These are phyloP conservation scores for Yamadazyma dendronema DNA, from an alignment of 1,139 yeast species.

Conservation along the genomic window DNA sequence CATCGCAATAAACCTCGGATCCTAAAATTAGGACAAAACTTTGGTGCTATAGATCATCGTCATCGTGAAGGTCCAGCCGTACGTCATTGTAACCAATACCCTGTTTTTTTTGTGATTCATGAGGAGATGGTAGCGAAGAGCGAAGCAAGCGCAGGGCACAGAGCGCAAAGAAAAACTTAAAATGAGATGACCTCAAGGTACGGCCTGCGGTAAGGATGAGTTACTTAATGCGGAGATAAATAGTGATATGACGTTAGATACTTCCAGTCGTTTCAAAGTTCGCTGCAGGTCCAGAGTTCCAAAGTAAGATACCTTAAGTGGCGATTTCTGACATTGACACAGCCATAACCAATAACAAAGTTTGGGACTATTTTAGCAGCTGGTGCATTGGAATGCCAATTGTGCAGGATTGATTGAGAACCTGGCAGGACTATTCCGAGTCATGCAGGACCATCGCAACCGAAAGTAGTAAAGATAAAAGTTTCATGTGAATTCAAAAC, in stretches of 20 bases:
- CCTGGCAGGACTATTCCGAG: neutral
- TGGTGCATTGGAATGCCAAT: no score
- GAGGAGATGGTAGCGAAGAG: neutral
- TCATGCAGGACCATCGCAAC: conserved; percentile 1
- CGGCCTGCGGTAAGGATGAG: no score
- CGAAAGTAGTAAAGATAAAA: neutral
- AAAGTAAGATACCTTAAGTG: neutral
- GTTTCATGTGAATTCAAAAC: neutral
- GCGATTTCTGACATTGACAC: neutral
- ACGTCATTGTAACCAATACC: no score
- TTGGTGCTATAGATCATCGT: no score
- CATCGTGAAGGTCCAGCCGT: neutral
- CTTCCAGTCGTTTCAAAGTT: neutral
- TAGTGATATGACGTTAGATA: neutral
- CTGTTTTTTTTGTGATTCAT: neutral
- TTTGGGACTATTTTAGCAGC: neutral
- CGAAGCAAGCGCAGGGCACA: neutral
- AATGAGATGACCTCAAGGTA: neutral
- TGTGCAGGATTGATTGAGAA: no score
- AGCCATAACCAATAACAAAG: neutral
- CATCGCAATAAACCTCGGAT: no score
- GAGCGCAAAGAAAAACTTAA: neutral
- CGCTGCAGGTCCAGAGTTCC: neutral
- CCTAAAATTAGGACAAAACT: no score
- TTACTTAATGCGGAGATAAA: no score